These are phyloP conservation scores for Entomophthora muscae DNA, from an alignment of 371 early-diverging fungal species.

Conservation along the genomic window DNA sequence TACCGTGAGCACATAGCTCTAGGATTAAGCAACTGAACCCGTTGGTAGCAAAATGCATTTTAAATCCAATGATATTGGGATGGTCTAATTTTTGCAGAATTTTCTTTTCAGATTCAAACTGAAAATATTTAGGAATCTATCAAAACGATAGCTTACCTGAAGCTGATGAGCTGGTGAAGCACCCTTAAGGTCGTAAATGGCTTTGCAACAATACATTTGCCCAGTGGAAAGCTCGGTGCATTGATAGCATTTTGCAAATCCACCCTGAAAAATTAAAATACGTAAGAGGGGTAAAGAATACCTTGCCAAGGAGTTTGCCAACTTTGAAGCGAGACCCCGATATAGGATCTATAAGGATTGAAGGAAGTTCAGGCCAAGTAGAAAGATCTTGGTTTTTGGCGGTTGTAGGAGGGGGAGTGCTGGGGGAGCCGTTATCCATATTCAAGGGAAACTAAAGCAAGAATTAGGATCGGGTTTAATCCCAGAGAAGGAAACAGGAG, in stretches of 20 bases:
- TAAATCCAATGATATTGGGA: neutral
- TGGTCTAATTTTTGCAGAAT: neutral
- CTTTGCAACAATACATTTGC: neutral
- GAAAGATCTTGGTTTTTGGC: neutral
- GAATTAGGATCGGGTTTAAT: no score
- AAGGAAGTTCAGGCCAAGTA: neutral
- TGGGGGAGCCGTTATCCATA: neutral
- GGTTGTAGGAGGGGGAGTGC: neutral
- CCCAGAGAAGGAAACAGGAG: no score
- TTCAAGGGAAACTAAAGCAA: no score
- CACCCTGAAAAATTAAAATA: neutral
- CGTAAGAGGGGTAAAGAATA: neutral
- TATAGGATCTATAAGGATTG: neutral
- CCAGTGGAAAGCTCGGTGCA: neutral
- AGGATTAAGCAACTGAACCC: neutral
- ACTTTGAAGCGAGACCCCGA: neutral
- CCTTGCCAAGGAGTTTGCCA: neutral
- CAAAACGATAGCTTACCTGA: neutral
- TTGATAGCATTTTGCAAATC: neutral
- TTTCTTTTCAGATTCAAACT: neutral
- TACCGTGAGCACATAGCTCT: neutral
- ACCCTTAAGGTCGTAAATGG: neutral
- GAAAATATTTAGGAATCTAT: neutral
- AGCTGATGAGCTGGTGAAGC: neutral
- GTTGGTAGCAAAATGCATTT: neutral